Base-by-base conservation (phyloP, 495 filamentous ascomycete genomes). In the Emericellopsis terricola region DNA sequence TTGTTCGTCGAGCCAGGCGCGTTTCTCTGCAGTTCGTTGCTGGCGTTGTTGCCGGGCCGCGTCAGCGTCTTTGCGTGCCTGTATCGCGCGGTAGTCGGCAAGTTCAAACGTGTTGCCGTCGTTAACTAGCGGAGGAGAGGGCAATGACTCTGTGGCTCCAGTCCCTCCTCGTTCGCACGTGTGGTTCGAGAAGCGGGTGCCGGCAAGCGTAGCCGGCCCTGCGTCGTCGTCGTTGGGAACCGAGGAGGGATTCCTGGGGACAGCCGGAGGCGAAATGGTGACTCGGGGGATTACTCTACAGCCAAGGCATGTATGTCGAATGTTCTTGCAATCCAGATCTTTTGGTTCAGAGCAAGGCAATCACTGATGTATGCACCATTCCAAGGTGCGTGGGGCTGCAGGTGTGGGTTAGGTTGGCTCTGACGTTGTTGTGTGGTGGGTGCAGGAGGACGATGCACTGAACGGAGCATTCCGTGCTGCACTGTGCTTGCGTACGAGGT, bases 1-100 rank as follows among this genome's bases (percentile, higher is more conserved):
- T 34, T 60, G 69, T 49, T 70, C 53, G 39, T 69, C 65, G 28
- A 76, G 65, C 60, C 66, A 61, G 32, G 55, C 45, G 43, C 56
- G 59, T 56, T 71, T 69, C 42, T 54, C 53, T 31, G 51, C 53
- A n/a, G 54, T 51, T 48, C 56, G 63, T 8, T 43, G 37, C 20
- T 33, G 39, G 31, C 52, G 21, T 26, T 39, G 41, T 18, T 47
- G 35, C 38, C 29, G 24, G 38, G 15, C 29, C 30, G 26, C 41
- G 31, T 9, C 36, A 15, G 30, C 33, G 17, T 26, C 23, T 30
- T 18, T 38, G 37, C 34, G 34, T 20, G 24, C 15, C 24, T 29
- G n/a, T 23, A 38, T 33, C 27, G 37, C 19, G 14, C 21, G 43
- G 34, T 48, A 55, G n/a, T 47, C 48, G 28, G 38, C 39, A 16